Evolutionary conservation across 2,329 filamentous ascomycete genomes (phyloP).

Genomic region (Epichloe aotearoae): DNA sequence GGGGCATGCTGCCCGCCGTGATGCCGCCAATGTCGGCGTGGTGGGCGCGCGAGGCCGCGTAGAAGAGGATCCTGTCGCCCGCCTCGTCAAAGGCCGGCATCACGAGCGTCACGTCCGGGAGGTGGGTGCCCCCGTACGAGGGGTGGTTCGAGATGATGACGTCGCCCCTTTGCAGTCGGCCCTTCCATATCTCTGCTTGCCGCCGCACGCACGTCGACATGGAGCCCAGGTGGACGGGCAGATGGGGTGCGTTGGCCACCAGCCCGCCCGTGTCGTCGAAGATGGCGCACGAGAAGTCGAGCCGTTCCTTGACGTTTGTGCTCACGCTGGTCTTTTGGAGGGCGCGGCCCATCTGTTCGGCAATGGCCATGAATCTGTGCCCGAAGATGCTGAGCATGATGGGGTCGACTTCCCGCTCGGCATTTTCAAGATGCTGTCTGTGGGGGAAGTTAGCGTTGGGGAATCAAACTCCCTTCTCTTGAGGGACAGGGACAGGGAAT

Average conservation of each 20-base stretch:
- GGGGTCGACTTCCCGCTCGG: conserved; percentile 43
- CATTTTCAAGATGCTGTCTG: conserved; percentile 9
- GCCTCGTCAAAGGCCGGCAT: conserved; percentile 58
- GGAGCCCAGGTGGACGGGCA: conserved; percentile 68
- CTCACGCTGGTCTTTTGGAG: conserved; percentile 71
- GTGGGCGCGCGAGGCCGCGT: conserved; percentile 67
- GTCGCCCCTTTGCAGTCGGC: conserved; percentile 63
- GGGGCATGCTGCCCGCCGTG: conserved; percentile 69
- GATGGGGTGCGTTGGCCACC: conserved; percentile 66
- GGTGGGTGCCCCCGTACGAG: conserved; percentile 69
- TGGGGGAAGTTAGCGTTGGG: neutral
- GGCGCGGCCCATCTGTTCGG: conserved; percentile 71
- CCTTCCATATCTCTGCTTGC: conserved; percentile 68
- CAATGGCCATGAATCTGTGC: conserved; percentile 75
- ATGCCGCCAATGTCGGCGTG: conserved; percentile 81
- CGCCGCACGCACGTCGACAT: conserved; percentile 73
- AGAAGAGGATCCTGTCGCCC: conserved; percentile 64
- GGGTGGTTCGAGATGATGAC: conserved; percentile 77
- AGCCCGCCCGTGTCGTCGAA: conserved; percentile 65
- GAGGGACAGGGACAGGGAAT: neutral
- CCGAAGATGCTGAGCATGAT: conserved; percentile 71
- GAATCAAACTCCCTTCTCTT: no score
- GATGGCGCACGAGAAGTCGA: conserved; percentile 72
- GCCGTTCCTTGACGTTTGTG: conserved; percentile 69
- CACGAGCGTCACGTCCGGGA: conserved; percentile 70